These are phyloP conservation scores for Viola odorata DNA, from an alignment of 345 rosid genomes.

Conservation along the genomic window DNA sequence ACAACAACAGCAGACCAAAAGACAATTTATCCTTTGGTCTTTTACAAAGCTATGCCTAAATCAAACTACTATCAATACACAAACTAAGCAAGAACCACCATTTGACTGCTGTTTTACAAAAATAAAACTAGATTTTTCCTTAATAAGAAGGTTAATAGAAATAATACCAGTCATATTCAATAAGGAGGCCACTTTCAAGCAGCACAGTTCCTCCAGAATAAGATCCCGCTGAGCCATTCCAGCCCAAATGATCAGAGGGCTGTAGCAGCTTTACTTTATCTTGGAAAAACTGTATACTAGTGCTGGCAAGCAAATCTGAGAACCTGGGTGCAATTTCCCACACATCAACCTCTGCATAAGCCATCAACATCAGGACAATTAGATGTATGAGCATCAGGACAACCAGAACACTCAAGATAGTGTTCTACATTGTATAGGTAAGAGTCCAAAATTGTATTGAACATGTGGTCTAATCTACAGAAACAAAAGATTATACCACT, in stretches of 20 bases:
- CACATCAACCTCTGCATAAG: conserved; percentile 74
- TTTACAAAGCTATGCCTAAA: too few relatives aligned
- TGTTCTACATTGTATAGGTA: too few relatives aligned
- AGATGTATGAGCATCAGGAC: too few relatives aligned
- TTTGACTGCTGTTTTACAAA: neutral
- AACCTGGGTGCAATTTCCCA: conserved; percentile 99
- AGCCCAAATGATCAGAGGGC: conserved; percentile 61
- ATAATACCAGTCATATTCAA: conserved; percentile 92
- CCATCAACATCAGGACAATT: neutral
- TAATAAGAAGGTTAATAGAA: conserved; percentile 9
- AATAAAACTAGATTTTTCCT: neutral
- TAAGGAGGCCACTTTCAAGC: conserved; percentile 69
- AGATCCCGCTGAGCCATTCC: conserved; percentile 38
- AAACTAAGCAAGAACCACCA: too few relatives aligned
- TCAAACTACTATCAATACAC: too few relatives aligned
- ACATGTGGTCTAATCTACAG: too few relatives aligned
- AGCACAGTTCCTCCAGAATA: conserved; percentile 70
- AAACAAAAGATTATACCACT: too few relatives aligned
- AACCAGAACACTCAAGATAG: too few relatives aligned
- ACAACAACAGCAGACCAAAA: too few relatives aligned
- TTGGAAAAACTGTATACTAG: conserved; percentile 62
- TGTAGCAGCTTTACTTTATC: conserved; percentile 69
- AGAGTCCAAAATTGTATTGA: too few relatives aligned
- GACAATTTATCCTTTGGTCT: too few relatives aligned
- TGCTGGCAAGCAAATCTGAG: conserved; percentile 72